phyloP scores from a whole-genome alignment of 1,284 basidiomycete genomes.

The Schizophyllum commune region DNA sequence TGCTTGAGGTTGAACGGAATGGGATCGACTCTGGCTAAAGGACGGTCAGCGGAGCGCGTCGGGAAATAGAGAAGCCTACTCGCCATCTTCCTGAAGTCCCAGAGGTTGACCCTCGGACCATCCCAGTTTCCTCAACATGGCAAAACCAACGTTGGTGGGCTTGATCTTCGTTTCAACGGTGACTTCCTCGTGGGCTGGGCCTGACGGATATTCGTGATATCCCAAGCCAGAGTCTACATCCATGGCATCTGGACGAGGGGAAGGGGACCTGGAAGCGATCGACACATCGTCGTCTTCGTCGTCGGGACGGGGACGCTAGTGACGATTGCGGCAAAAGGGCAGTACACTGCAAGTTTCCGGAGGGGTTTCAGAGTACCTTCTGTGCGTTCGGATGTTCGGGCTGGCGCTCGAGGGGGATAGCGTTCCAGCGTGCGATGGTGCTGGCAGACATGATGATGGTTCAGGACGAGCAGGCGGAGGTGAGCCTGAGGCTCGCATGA shows the following conservation, averaged over 20 bases:
- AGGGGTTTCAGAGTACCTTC: slow-evolving; percentile 60
- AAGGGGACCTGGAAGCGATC: slow-evolving; percentile 65
- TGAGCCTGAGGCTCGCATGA: background rate
- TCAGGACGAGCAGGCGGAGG: background rate
- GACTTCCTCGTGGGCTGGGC: slow-evolving; percentile 49
- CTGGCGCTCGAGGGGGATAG: slow-evolving; percentile 42
- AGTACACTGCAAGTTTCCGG: slow-evolving; percentile 33
- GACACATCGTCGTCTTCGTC: slow-evolving; percentile 53
- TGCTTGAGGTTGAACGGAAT: slow-evolving; percentile 72
- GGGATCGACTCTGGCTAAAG: slow-evolving; percentile 67
- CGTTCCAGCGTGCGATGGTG: slow-evolving; percentile 63
- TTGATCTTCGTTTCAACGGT: slow-evolving; percentile 76
- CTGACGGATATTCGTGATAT: slow-evolving; percentile 58
- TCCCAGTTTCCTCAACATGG: slow-evolving; percentile 71
- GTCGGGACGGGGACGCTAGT: slow-evolving; percentile 52
- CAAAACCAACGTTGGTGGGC: slow-evolving; percentile 69
- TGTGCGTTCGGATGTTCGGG: slow-evolving; percentile 14
- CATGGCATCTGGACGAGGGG: slow-evolving; percentile 42
- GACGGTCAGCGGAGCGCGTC: background rate
- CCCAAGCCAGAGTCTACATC: slow-evolving; percentile 39
- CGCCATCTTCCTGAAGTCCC: slow-evolving; percentile 69
- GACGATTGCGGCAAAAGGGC: slow-evolving; percentile 37
- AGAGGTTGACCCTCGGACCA: slow-evolving; percentile 74
- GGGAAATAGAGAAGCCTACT: slow-evolving; percentile 8
- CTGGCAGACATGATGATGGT: slow-evolving; percentile 46